These are phyloP conservation scores for Binderoboletus segoi DNA, from an alignment of 1,284 basidiomycete species.

Conservation along the genomic window DNA sequence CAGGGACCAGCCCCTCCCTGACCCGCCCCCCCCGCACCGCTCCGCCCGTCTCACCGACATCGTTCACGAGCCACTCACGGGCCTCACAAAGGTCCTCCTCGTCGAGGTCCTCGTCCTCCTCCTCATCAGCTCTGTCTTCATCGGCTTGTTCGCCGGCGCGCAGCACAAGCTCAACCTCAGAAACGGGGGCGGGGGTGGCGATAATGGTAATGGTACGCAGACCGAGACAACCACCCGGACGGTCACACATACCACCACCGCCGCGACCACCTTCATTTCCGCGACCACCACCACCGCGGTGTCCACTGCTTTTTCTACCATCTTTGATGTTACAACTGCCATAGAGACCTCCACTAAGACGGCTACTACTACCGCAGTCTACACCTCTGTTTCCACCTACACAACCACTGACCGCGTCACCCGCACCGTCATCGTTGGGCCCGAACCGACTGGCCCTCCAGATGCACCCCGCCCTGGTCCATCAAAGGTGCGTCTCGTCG, in stretches of 20 bases:
- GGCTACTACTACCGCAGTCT: conserved; percentile 38
- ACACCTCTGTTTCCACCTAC: conserved; percentile 41
- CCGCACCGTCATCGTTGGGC: conserved; percentile 34
- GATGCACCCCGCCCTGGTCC: conserved; percentile 27
- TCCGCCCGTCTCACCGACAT: conserved; percentile 56
- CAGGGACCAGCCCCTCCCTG: no score
- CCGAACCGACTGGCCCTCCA: conserved; percentile 39
- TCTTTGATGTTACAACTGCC: conserved; percentile 36
- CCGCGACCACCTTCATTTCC: conserved; percentile 36
- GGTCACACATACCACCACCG: conserved; percentile 35
- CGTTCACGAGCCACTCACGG: conserved; percentile 76
- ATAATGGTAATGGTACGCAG: conserved; percentile 40
- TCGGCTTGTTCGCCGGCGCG: conserved; percentile 90
- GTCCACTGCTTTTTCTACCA: conserved; percentile 36
- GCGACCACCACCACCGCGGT: conserved; percentile 40
- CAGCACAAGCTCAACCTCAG: conserved; percentile 71
- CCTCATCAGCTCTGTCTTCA: conserved; percentile 82
- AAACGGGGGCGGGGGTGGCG: conserved; percentile 36
- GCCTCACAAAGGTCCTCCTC: conserved; percentile 84
- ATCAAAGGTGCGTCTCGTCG: conserved; percentile 23
- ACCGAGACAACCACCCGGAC: conserved; percentile 33
- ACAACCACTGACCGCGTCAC: conserved; percentile 37
- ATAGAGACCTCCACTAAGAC: conserved; percentile 36
- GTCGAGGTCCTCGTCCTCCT: conserved; percentile 76
- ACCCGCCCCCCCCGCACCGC: conserved; percentile 26